These are phyloP conservation scores for Neonectria ditissima DNA, from an alignment of 2,329 filamentous ascomycete genomes.

Conservation along the genomic window DNA sequence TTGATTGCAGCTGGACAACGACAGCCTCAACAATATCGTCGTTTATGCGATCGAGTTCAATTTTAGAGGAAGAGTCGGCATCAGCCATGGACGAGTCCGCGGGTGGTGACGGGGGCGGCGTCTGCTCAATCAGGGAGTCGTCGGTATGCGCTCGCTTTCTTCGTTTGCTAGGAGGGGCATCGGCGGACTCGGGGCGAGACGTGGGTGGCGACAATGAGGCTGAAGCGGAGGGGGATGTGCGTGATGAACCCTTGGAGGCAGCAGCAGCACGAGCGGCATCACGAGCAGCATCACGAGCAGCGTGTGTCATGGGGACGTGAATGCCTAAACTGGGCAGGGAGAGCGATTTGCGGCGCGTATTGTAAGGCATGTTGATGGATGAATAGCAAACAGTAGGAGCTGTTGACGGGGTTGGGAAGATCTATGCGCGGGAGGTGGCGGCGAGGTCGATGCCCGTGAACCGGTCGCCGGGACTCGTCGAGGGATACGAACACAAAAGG, in stretches of 20 bases:
- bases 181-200: constrained; percentile 46
- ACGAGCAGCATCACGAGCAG: constrained; percentile 66
- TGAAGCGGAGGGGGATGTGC: constrained; percentile 44
- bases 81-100: constrained; percentile 46
- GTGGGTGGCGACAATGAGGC: constrained; percentile 48
- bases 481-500: constrained; percentile 19
- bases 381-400: constrained; percentile 15
- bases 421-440: constrained; percentile 31
- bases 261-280: constrained; percentile 65
- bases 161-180: constrained; percentile 69
- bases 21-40: constrained; percentile 96
- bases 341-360: constrained; percentile 95
- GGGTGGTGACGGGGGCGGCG: constrained; percentile 66
- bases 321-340: constrained; percentile 94
- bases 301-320: constrained; percentile 78
- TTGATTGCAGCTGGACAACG: constrained; percentile 88
- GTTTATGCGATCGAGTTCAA: constrained; percentile 84
- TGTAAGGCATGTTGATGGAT: constrained; percentile 80
- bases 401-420: constrained; percentile 17
- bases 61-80: constrained; percentile 42
- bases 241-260: constrained; percentile 56
- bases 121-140: constrained; percentile 82
- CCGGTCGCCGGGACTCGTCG: constrained; percentile 32
- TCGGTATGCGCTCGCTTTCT: constrained; percentile 85
- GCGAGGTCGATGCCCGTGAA: constrained; percentile 34